These are phyloP conservation scores for Dendryphion nanum DNA, from an alignment of 2,329 filamentous ascomycete genomes.

Conservation along the genomic window DNA sequence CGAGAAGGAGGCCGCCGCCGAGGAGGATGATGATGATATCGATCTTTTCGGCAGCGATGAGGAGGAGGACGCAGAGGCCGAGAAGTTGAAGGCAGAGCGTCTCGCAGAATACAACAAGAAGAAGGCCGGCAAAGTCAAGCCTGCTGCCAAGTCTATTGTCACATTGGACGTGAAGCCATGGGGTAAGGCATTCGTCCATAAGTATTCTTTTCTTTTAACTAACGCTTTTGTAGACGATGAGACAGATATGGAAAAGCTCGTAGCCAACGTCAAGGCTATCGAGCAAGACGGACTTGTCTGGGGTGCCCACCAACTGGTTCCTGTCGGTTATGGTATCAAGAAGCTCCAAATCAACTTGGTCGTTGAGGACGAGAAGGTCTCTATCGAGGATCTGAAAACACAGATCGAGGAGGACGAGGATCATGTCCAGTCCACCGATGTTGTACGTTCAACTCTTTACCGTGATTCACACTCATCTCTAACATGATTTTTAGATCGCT, in stretches of 20 bases:
- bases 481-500: conserved; percentile 17
- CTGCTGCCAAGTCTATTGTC: conserved; percentile 91
- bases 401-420: conserved; percentile 87
- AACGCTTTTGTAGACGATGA: conserved; percentile 67
- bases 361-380: conserved; percentile 95
- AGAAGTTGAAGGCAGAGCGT: conserved; percentile 79
- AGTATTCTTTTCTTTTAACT: conserved; percentile 7
- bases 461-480: neutral
- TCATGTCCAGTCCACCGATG: conserved; percentile 90
- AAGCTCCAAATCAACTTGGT: conserved; percentile 99
- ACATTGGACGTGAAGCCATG: conserved; percentile 97
- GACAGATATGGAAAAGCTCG: conserved; percentile 84
- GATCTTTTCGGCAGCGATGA: conserved; percentile 94
- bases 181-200: conserved; percentile 63
- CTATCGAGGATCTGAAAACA: conserved; percentile 80
- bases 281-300: conserved; percentile 93
- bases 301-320: conserved; percentile 85
- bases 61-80: conserved; percentile 66
- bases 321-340: conserved; percentile 96
- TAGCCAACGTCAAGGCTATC: conserved; percentile 76
- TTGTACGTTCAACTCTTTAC: conserved; percentile 62
- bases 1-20: conserved; percentile 54
- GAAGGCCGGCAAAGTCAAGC: conserved; percentile 92
- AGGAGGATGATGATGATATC: conserved; percentile 69
- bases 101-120: conserved; percentile 94